Evolutionary conservation across 2,329 filamentous ascomycete genomes (phyloP).

Genomic region (Trichoderma koningiopsis): DNA sequence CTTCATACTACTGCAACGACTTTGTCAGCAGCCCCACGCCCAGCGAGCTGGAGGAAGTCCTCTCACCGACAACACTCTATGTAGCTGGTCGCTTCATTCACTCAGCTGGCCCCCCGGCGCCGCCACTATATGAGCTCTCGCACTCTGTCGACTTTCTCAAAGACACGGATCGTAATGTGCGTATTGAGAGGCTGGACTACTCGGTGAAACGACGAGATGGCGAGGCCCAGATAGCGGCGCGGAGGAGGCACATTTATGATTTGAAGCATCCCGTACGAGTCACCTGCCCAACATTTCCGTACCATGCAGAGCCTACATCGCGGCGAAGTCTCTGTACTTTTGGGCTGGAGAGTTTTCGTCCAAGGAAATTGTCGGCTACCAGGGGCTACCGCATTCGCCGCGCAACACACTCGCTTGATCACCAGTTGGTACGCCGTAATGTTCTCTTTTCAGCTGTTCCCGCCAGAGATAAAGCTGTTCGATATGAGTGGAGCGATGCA

Average conservation of each 20-base stretch:
- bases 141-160: conserved; percentile 39
- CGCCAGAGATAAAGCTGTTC: conserved; percentile 33
- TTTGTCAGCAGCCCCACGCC: not conserved
- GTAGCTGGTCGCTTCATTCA: conserved; percentile 41
- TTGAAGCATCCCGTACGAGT: conserved; percentile 38
- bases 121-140: conserved; percentile 42
- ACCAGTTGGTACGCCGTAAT: conserved; percentile 27
- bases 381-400: conserved; percentile 38
- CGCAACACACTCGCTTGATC: conserved; percentile 33
- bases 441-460: conserved; percentile 36
- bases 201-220: conserved; percentile 32
- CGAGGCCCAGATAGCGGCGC: conserved; percentile 33
- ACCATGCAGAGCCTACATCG: conserved; percentile 38
- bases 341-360: conserved; percentile 35
- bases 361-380: conserved; percentile 29
- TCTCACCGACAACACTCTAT: conserved; percentile 39
- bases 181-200: conserved; percentile 39
- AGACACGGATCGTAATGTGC: conserved; percentile 38
- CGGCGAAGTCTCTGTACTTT: conserved; percentile 36
- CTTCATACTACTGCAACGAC: conserved; percentile 3
- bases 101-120: conserved; percentile 34
- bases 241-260: conserved; percentile 40
- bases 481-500: conserved; percentile 40
- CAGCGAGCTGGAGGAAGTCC: conserved; percentile 22
- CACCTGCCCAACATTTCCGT: conserved; percentile 37